Evolutionary conservation across 345 rosid genomes (phyloP), one percentile per base, ranked within the genome.

Genomic region (Acer yangbiense): DNA sequence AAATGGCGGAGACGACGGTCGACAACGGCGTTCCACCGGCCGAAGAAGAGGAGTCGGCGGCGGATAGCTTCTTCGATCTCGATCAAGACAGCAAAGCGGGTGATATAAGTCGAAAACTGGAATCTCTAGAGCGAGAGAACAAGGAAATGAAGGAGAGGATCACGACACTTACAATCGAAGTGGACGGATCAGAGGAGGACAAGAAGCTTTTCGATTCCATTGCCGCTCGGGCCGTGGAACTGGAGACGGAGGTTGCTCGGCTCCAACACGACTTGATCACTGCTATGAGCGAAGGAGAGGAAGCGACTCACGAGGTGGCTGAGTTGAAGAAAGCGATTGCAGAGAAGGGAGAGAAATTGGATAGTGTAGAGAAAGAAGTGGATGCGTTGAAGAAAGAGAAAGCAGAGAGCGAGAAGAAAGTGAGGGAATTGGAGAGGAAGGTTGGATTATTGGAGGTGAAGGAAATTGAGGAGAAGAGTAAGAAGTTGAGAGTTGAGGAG

Each of bases 401-500:
- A 81, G 82, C 77, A 0, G 97, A 91, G 67, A 76, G 65, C 52
- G 95, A 91, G 68, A 88, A 75, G 86, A 92, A 69, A 48, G 81
- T 81, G 73, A 90, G 89, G 76, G 99, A 92, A 43, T 73, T 93
- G 81, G 99, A 95, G 82, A 87, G 89, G 83, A 90, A 92, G 21
- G 62, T 89, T 39, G 96, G 89, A 63, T 71, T 84, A 80, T 74
- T 86, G 67, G 94, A 90, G 75, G 80, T 83, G 66, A 89, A 64
- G 81, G 98, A 88, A 52, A 78, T 70, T 44, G 94, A 91, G 79
- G 93, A 85, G 83, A 86, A 84, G 91, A 90, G 88, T n/a, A 88
- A 89, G 87, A 91, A 81, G 52, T 57, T 87, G 73, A 83, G 90
- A 66, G 39, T 85, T 9, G 97, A 92, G 78, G 90, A 83, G 78